Evolutionary conservation across 805 yeast species (phyloP).

Genomic region (Groenewaldozyma salmanticensis): DNA sequence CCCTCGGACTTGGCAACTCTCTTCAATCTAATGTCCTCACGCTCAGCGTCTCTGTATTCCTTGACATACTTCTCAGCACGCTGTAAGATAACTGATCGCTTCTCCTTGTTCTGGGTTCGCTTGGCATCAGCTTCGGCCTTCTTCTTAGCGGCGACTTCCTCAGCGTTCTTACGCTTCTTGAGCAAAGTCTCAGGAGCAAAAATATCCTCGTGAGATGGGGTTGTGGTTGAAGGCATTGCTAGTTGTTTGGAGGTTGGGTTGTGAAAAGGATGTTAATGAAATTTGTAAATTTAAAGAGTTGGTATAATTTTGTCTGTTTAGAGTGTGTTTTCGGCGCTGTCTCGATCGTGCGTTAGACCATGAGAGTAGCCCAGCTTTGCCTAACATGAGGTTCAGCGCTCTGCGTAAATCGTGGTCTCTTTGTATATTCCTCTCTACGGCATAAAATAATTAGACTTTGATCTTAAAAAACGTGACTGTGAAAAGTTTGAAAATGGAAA

Average conservation of each 20-base stretch:
- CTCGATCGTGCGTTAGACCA: no score
- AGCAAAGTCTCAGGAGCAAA: conserved; percentile 48
- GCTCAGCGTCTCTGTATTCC: conserved; percentile 90
- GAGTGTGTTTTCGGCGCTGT: no score
- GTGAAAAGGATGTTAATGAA: neutral
- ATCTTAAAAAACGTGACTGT: no score
- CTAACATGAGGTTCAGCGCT: no score
- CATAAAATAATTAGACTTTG: no score
- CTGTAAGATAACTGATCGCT: conserved; percentile 55
- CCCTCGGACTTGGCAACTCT: conserved; percentile 93
- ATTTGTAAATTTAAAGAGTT: neutral
- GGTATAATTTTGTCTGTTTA: no score
- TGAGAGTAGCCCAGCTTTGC: no score
- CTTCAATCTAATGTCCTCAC: conserved; percentile 72
- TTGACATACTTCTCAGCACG: conserved; percentile 95
- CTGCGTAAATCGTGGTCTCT: no score
- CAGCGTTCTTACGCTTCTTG: conserved; percentile 51
- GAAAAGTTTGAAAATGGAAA: no score
- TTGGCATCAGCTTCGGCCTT: conserved; percentile 37
- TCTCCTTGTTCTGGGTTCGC: conserved; percentile 25
- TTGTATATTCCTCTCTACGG: no score
- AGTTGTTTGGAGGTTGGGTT: neutral
- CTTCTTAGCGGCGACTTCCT: conserved; percentile 47
- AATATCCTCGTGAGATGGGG: conserved; percentile 20
- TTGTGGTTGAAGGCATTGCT: conserved; percentile 18